Evolutionary conservation across 495 filamentous ascomycete genomes (phyloP), one percentile per base, ranked within the genome.

Genomic region (Hypomontagnella submonticulosa): DNA sequence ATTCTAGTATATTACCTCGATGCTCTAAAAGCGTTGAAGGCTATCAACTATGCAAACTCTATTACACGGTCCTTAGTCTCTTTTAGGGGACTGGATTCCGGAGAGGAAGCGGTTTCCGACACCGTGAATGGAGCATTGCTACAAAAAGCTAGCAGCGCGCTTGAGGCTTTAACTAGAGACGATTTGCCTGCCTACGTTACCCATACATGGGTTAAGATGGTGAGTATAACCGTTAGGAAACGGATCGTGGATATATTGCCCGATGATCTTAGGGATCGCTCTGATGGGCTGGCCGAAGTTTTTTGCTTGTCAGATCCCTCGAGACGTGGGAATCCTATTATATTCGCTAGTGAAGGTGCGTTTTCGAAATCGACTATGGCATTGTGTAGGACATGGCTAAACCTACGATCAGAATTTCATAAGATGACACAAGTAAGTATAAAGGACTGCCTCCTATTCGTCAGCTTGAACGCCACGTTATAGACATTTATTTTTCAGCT

Each of bases 241-340:
- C 73, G 84, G 38, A 85, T 90, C 47, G 83, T 83, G 1, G 84
- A 84, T 27, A 85, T 81, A 1, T 71, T 87, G 23, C 79, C 85
- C 18, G 66, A 76, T 3, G 71, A 83, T 77, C 80, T 84, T 34
- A 78, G 75, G 53, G 84, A 80, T 66, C 79, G 88, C 9, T 87
- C 88, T 2, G 89, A 92, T 70, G 89, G 90, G 3, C 65, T 93
- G 44, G 89, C 88, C 0, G 89, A 92, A 68, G 88, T 89, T 0
- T 93, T 92, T 65, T 92, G 89, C 71, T 74, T 92, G 61, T 90
- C 89, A 5, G 90, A 93, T 75, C 90, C 90, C 6, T 87, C 87
- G 18, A 77, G 88, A 60, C 79, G 83, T 4, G 90, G 90, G 67
- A 91, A 92, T 74, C 90, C 90, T 1, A 88, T 94, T 56, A 83